phyloP scores from a whole-genome alignment of 768 basidiomycete genomes.

The Clitopilus hobsonii region DNA sequence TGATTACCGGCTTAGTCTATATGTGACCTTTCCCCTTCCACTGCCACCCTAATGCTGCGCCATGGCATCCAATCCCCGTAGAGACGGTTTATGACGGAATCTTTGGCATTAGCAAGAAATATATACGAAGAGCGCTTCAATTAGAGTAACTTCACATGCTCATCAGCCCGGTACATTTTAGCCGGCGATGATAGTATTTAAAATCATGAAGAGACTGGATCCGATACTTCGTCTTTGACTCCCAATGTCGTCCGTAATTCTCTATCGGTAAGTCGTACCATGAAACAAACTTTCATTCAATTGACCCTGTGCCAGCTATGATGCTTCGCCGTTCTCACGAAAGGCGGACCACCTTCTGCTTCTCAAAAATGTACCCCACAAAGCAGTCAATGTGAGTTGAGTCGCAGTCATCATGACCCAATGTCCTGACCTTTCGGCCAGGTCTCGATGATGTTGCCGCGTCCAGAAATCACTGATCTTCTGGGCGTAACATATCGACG shows the following conservation, averaged over 20 bases:
- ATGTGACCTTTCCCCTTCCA: not conserved
- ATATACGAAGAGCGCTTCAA: no score
- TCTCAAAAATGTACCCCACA: slow-evolving; percentile 45
- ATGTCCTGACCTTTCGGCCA: slow-evolving; percentile 14
- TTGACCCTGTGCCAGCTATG: slow-evolving; percentile 37
- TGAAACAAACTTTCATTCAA: not conserved
- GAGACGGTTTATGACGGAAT: not conserved
- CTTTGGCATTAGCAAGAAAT: no score
- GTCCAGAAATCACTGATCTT: slow-evolving; percentile 49
- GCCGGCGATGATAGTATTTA: not conserved
- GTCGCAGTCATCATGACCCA: not conserved
- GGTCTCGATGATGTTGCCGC: slow-evolving; percentile 48
- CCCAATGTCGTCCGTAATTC: slow-evolving; percentile 26
- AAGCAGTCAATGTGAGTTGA: slow-evolving; percentile 38
- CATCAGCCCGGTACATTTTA: not conserved
- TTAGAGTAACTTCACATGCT: not conserved
- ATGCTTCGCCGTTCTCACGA: slow-evolving; percentile 44
- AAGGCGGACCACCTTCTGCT: slow-evolving; percentile 49
- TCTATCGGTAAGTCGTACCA: slow-evolving; percentile 37
- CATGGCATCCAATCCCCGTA: not conserved
- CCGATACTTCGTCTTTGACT: slow-evolving; percentile 3
- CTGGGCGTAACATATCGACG: slow-evolving; percentile 53
- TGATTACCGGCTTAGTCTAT: slow-evolving; percentile 1
- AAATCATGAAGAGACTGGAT: not conserved
- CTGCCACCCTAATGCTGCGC: slow-evolving; percentile 1